Percentiles rank a stretch among this genome's conserved stretches.
Conservation (phyloP, 495 filamentous ascomycete species). For the Aspergillus biplanus region DNA sequence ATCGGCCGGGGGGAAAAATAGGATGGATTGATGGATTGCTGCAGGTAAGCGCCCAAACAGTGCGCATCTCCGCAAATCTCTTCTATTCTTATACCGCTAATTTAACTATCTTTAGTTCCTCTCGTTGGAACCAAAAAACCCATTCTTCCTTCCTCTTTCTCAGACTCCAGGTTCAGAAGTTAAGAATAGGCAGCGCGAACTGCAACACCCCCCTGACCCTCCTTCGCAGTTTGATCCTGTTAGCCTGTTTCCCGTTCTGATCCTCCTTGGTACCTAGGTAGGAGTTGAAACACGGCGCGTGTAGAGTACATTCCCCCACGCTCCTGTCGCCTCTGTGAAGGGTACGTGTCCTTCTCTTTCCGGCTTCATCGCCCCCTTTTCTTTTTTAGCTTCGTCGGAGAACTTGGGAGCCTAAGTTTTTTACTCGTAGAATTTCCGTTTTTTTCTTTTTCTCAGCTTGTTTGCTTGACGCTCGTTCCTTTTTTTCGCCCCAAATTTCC, state of each 20-base stretch:
- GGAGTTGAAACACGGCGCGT: slow-evolving; percentile 29
- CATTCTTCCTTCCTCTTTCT: background rate
- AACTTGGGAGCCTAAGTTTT: background rate
- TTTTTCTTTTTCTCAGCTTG: background rate
- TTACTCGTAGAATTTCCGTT: background rate
- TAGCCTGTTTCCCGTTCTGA: background rate
- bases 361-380: background rate
- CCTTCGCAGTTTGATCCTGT: background rate
- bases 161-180: background rate
- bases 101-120: background rate
- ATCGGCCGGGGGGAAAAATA: slow-evolving; percentile 12
- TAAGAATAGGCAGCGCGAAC: background rate
- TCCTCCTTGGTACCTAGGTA: slow-evolving; percentile 8
- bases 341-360: background rate
- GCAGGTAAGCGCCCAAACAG: slow-evolving; percentile 18
- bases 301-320: slow-evolving; percentile 15
- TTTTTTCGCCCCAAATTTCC: background rate
- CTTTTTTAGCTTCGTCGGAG: background rate
- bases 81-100: slow-evolving; percentile 18
- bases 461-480: background rate
- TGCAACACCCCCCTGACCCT: background rate
- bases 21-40: background rate
- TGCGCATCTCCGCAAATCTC: slow-evolving; percentile 12
- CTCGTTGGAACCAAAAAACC: background rate
- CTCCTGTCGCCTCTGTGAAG: slow-evolving; percentile 6